These are phyloP conservation scores for Aureobasidium mangrovei DNA, from an alignment of 2,329 filamentous ascomycete species.

Conservation along the genomic window DNA sequence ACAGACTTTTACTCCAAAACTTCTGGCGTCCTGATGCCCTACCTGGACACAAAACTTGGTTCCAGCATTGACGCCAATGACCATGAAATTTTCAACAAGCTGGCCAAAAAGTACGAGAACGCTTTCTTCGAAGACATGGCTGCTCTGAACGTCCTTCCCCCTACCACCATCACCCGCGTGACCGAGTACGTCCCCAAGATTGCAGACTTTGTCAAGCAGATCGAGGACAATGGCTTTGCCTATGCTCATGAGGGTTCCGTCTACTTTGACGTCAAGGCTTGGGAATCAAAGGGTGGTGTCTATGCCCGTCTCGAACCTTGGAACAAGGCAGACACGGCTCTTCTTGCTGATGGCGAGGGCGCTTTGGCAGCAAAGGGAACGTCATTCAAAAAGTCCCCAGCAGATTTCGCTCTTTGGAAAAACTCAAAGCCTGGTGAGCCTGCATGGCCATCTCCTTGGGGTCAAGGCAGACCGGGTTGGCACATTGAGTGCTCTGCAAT, in stretches of 20 bases:
- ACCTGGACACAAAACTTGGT: conserved; percentile 60
- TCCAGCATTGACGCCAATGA: conserved; percentile 50
- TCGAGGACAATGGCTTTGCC: conserved; percentile 77
- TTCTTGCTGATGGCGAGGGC: conserved; percentile 85
- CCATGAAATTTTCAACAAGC: conserved; percentile 72
- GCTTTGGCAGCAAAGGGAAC: conserved; percentile 48
- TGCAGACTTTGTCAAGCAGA: conserved; percentile 70
- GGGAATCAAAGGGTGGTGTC: conserved; percentile 73
- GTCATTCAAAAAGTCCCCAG: conserved; percentile 61
- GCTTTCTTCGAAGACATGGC: conserved; percentile 84
- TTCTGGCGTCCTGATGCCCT: conserved; percentile 67
- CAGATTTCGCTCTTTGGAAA: conserved; percentile 93
- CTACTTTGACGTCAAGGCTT: conserved; percentile 85
- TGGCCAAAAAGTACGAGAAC: conserved; percentile 79
- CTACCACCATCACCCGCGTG: conserved; percentile 78
- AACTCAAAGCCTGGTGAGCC: conserved; percentile 86
- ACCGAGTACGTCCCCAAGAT: conserved; percentile 88
- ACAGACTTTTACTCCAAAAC: conserved; percentile 47
- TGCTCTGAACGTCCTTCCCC: conserved; percentile 72
- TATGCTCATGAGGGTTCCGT: conserved; percentile 67
- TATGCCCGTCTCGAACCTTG: conserved; percentile 82
- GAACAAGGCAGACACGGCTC: conserved; percentile 70
- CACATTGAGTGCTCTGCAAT: conserved; percentile 96
- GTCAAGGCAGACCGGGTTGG: conserved; percentile 82
- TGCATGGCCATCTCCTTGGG: conserved; percentile 82